Evolutionary conservation across 1,284 basidiomycete genomes (phyloP), one percentile per base, ranked within the genome.

Genomic region (Papiliotrema laurentii): DNA sequence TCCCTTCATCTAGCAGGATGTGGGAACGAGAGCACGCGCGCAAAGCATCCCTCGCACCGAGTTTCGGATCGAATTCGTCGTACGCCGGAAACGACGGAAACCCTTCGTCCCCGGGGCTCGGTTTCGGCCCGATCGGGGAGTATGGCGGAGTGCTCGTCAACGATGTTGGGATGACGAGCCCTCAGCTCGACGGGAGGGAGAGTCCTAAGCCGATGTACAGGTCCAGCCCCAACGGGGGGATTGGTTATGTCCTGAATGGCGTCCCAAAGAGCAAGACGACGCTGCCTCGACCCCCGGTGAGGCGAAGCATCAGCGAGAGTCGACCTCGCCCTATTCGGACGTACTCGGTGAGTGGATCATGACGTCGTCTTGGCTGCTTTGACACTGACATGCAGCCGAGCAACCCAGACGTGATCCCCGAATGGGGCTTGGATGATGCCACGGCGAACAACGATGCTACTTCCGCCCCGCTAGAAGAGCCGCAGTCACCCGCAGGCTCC

Each of bases 201-300:
- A 62, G 59, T 47, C 66, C 65, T 0, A 56, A 52, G 31, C 59
- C 52, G 9, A 35, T 50, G 3, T 59, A 58, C 47, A 43, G 64
- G 31, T 59, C 58, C 1, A 64, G 63, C n/a, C 62, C 64, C 10
- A 62, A 55, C 24, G 62, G 59, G 18, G 64, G 64, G 5, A 63
- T 71, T 19, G 64, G 58, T 0, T 71, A 71, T 54, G 63, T 66
- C 13, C 37, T 66, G 26, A 71, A 72, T 43, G 71, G 71, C 1
- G 62, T 70, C 2, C 65, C 63, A 6, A 70, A 65, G 25, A 46
- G 39, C 25, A 51, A 53, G 19, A 26, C 26, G 40, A 26, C 19
- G 4, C 14, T 50, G 33, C 43, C 42, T 7, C 35, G 44, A 34
- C 54, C 59, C 11, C 49, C 51, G 19, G 45, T 50, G 18, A 42